Evolutionary conservation across 495 filamentous ascomycete species (phyloP), one percentile per base, ranked within the genome.

Genomic region (Parathielavia hyrcaniae): DNA sequence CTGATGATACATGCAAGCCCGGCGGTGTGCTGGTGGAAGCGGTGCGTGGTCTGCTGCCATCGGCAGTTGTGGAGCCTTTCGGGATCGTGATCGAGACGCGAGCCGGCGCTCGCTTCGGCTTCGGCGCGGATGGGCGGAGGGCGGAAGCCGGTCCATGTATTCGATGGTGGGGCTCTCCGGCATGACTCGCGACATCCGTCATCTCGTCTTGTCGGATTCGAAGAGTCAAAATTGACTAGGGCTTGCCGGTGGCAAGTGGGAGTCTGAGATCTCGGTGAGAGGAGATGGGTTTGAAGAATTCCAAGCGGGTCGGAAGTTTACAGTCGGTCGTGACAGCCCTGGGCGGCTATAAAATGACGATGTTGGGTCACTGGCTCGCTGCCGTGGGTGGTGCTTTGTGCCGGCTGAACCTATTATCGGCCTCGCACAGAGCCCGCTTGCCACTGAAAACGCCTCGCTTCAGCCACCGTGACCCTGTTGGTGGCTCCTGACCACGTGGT

Each of bases 31-130:
- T 11, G 36, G 43, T 41, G 20, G 64, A 43, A 1, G 34, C 32
- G 50, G 53, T 46, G 51, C 52, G 53, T 36, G 45, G 51, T 43
- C 22, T 51, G 20, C 49, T 59, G 45, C 50, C 55, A 50, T 62
- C 60, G 58, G 39, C 22, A 36, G 20, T 50, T 26, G 61, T 60
- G 46, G 66, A 50, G 43, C 23, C 23, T 55, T 57, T 44, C 5
- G 68, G 68, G 13, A 62, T 55, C 36, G 54, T 53, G 20, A 70
- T 69, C 17, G 66, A 67, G 26, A 70, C 66, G 32, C 63, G 63
- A 16, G 66, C 64, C 23, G 61, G 64, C 30, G 61, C 61, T 45
- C 66, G 59, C 47, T 55, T 66, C 7, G 65, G 57, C 4, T 45
- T 57, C 14, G 57, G 50, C 30, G 43, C 52, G 16, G 58, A 39